Conservation (phyloP, 805 yeast genomes). For the Saccharomycopsis sp. region DNA sequence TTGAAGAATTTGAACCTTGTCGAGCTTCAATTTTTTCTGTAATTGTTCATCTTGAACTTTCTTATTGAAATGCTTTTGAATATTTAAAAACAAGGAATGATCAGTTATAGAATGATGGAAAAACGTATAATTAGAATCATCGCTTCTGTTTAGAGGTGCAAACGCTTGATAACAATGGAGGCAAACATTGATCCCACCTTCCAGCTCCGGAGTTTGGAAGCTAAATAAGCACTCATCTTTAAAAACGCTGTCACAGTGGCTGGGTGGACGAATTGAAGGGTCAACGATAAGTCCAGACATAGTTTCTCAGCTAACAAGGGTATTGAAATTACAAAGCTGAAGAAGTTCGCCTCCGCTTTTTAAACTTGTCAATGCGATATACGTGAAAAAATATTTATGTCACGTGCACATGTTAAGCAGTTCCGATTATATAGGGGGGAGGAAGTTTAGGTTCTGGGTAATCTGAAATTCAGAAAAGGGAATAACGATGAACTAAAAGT, state of each 20-base stretch:
- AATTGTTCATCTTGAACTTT: slow-evolving; percentile 17
- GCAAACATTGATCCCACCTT: slow-evolving; percentile 20
- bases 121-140: slow-evolving; percentile 13
- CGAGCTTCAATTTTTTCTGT: slow-evolving; percentile 17
- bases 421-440: no score
- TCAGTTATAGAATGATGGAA: slow-evolving; percentile 17
- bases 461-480: no score
- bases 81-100: slow-evolving; percentile 17
- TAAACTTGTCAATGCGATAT: no score
- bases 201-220: slow-evolving; percentile 21
- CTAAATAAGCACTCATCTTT: slow-evolving; percentile 21
- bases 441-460: no score
- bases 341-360: no score
- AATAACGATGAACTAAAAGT: no score
- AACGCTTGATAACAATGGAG: slow-evolving; percentile 19
- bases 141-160: slow-evolving; percentile 14
- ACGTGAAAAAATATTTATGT: no score
- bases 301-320: no score
- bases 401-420: no score
- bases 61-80: slow-evolving; percentile 14
- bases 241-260: slow-evolving; percentile 8
- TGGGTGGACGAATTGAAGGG: slow-evolving; percentile 18
- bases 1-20: slow-evolving; percentile 18
- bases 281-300: no score
- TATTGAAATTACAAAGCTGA: no score